Percentiles rank a stretch among this genome's conserved stretches.
Conservation (phyloP, 345 rosid species). For the Cardamine occulta region DNA sequence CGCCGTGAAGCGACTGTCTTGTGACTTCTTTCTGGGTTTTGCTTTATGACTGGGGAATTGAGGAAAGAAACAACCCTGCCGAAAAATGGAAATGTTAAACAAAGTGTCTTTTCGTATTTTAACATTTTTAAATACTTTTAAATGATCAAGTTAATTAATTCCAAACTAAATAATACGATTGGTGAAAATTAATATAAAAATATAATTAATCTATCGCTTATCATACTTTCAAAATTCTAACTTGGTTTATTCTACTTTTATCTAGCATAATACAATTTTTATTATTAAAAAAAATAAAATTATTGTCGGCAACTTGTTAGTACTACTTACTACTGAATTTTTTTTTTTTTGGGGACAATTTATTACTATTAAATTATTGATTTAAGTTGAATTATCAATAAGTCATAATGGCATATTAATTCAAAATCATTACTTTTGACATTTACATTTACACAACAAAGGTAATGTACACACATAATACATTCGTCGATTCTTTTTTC, state of each 20-base stretch:
- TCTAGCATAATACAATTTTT: background rate
- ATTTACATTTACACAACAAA: conserved; percentile 17
- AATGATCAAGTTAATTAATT: background rate
- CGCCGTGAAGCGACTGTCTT: conserved; percentile 30
- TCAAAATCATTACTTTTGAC: background rate
- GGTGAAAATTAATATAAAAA: background rate
- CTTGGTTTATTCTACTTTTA: background rate
- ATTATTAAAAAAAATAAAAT: no score
- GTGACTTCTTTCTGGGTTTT: conserved; percentile 5
- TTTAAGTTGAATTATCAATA: background rate
- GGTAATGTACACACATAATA: background rate
- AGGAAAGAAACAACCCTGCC: background rate
- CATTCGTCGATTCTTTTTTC: no score
- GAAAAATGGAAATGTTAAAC: background rate
- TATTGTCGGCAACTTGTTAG: background rate
- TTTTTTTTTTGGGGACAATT: background rate
- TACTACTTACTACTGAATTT: background rate
- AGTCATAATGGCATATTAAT: background rate
- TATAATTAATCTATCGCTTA: background rate
- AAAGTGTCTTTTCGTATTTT: background rate
- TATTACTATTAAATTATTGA: background rate
- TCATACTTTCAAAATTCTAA: background rate
- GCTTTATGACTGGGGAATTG: background rate
- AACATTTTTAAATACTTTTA: background rate
- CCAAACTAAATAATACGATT: background rate